phyloP scores from a whole-genome alignment of 257 asterid genomes.

The Solanum okadae region DNA sequence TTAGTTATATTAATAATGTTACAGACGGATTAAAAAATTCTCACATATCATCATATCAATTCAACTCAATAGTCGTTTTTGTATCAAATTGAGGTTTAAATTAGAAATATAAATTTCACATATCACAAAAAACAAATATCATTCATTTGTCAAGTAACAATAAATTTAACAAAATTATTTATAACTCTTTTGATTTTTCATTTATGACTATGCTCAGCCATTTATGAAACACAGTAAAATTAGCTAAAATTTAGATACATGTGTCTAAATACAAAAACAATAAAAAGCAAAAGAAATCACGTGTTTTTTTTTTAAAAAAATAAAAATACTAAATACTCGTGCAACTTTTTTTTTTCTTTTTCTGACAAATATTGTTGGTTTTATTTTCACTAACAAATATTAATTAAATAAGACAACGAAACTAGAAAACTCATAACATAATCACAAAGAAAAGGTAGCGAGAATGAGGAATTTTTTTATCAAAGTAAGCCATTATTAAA shows the following conservation, averaged over 20 bases:
- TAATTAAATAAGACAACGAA: too few relatives aligned
- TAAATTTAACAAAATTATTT: too few relatives aligned
- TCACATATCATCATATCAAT: background rate
- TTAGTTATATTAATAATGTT: too few relatives aligned
- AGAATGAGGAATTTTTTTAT: too few relatives aligned
- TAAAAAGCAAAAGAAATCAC: background rate
- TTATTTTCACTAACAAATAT: background rate
- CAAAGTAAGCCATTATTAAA: too few relatives aligned
- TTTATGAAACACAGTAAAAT: background rate
- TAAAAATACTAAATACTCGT: too few relatives aligned
- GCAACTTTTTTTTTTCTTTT: too few relatives aligned
- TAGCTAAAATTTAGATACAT: background rate
- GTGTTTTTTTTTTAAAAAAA: background rate
- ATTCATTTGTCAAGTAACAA: background rate
- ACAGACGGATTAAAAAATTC: fast-evolving
- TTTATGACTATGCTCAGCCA: background rate
- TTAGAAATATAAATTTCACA: background rate
- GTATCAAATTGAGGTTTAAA: too few relatives aligned
- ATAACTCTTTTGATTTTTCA: background rate
- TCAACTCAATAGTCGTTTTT: background rate
- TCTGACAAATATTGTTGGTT: too few relatives aligned
- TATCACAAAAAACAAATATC: background rate
- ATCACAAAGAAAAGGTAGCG: too few relatives aligned
- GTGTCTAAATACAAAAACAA: background rate
- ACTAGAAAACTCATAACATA: too few relatives aligned